phyloP scores from a whole-genome alignment of 139 green algal genomes.

The Penium margaritaceum region DNA sequence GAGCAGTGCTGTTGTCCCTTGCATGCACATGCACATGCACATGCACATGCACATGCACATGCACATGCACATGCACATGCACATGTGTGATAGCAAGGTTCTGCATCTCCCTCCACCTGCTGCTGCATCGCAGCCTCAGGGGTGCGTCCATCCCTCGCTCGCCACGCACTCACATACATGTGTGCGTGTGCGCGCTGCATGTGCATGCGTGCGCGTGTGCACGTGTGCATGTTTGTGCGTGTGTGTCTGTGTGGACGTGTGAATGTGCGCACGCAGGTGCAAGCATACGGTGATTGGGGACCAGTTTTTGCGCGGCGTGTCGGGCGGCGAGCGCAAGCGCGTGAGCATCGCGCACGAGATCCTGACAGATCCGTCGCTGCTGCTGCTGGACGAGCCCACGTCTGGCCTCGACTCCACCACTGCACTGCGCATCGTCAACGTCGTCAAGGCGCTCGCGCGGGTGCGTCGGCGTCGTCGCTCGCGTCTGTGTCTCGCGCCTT shows the following conservation, averaged over 20 bases:
- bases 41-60: too few species aligned
- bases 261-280: constrained; percentile 40
- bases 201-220: neutral
- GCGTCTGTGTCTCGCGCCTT: too few species aligned
- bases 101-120: too few species aligned
- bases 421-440: constrained; percentile 41
- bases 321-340: constrained; percentile 87
- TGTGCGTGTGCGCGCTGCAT: too few species aligned
- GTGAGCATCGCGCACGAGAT: constrained; percentile 80
- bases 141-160: too few species aligned
- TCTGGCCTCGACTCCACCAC: constrained; percentile 83
- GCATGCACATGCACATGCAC: too few species aligned
- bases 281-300: constrained; percentile 84
- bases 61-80: too few species aligned
- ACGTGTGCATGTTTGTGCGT: neutral
- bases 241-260: neutral
- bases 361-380: constrained; percentile 77
- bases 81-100: too few species aligned
- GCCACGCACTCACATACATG: too few species aligned
- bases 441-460: constrained; percentile 25
- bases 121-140: too few species aligned
- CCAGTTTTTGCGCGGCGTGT: constrained; percentile 55
- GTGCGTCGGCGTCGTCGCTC: neutral
- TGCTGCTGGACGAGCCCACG: constrained; percentile 76
- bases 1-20: too few species aligned